Evolutionary conservation across 257 asterid species (phyloP).

Genomic region (Ilex asprella): DNA sequence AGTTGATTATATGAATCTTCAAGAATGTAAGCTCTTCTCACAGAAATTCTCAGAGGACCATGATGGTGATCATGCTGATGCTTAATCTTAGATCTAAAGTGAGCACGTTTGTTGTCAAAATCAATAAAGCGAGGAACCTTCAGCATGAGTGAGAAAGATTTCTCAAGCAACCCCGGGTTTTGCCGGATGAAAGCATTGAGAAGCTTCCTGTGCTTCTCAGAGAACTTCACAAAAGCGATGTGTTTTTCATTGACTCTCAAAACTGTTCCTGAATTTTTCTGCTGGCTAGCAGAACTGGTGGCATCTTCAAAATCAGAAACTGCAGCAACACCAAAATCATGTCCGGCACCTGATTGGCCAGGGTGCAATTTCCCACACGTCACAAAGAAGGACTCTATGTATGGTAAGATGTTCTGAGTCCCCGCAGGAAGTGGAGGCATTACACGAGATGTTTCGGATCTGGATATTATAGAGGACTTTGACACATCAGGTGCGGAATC

Average conservation of each 20-base stretch:
- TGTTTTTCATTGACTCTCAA: constrained; percentile 67
- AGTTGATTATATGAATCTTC: constrained; percentile 94
- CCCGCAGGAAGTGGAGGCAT: constrained; percentile 87
- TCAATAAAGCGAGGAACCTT: constrained; percentile 94
- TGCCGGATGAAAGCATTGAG: constrained; percentile 85
- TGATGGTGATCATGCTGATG: constrained; percentile 94
- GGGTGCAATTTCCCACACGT: constrained; percentile 92
- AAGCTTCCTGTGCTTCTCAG: constrained; percentile 85
- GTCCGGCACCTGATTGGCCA: constrained; percentile 43
- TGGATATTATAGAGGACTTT: constrained; percentile 31
- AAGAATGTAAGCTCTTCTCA: constrained; percentile 91
- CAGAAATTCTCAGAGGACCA: constrained; percentile 83
- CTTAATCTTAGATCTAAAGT: constrained; percentile 89
- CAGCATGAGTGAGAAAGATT: constrained; percentile 87
- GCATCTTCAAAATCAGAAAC: constrained; percentile 75
- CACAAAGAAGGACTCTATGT: constrained; percentile 87
- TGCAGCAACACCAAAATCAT: constrained; percentile 37
- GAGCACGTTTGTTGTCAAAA: constrained; percentile 89
- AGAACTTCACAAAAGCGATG: constrained; percentile 68
- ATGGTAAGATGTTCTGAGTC: constrained; percentile 83
- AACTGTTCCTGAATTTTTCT: constrained; percentile 35
- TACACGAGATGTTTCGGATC: constrained; percentile 47
- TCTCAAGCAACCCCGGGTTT: constrained; percentile 90
- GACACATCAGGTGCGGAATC: constrained; percentile 55
- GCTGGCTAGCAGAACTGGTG: constrained; percentile 54